phyloP scores from a whole-genome alignment of 2,329 filamentous ascomycete genomes.

The Fusarium clavum region DNA sequence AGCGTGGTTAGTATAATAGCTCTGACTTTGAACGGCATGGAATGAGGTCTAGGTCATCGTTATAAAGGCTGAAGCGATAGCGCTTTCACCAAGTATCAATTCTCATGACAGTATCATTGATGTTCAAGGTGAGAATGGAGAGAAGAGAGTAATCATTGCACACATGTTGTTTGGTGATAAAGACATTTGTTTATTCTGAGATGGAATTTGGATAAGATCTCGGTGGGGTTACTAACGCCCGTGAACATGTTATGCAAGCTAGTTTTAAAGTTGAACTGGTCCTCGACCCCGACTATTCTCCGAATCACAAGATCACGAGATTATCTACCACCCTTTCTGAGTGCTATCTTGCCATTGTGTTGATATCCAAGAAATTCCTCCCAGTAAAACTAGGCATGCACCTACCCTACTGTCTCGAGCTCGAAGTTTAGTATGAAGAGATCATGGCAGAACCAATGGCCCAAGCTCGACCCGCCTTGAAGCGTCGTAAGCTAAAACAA shows the following conservation, averaged over 20 bases:
- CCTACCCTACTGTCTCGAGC: neutral
- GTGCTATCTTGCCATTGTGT: neutral
- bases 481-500: constrained; percentile 21
- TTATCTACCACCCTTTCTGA: neutral
- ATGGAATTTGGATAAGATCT: neutral
- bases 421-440: neutral
- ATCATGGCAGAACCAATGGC: neutral
- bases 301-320: too few relatives aligned
- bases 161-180: fast-evolving
- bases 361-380: neutral
- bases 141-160: neutral
- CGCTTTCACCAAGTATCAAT: neutral
- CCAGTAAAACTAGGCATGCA: neutral
- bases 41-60: neutral
- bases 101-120: too few relatives aligned
- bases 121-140: neutral
- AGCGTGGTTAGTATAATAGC: too few relatives aligned
- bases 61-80: neutral
- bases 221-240: neutral
- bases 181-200: neutral
- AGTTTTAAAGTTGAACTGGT: neutral
- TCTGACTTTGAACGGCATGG: neutral
- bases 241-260: too few relatives aligned
- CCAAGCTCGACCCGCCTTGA: neutral
- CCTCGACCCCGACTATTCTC: neutral